Evolutionary conservation across 768 basidiomycete species (phyloP), one percentile per base, ranked within the genome.

Genomic region (Hypholoma sublateritium): DNA sequence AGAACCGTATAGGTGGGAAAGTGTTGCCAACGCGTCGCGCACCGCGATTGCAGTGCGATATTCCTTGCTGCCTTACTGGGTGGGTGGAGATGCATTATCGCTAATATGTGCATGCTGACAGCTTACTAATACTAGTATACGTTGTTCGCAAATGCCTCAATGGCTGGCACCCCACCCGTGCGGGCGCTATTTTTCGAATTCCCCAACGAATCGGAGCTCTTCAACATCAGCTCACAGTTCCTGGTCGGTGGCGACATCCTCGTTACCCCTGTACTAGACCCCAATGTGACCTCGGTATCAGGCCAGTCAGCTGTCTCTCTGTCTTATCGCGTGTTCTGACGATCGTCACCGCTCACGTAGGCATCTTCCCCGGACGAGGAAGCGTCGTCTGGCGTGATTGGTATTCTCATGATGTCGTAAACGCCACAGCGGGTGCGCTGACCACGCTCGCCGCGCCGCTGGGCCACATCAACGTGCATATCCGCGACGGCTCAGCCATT

Each of bases 1-100:
- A 67, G 90, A 92, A 64, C 89, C 89, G 2, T 93, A 87, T 62
- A 76, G 83, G 41, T 93, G 91, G 90, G 87, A 89, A 53, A 87
- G 84, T 51, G 91, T 92, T 13, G 88, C 88, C 1, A 78, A 85
- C 41, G 87, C 90, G 16, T 85, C 87, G 5, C 80, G 87, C 17
- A 86, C 76, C 16, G 89, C 88, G 4, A 90, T 92, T 60, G 73
- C 75, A n/a, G 77, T 82, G 32, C 80, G 90, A 36, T 93, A 93
- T 65, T 72, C 84, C 14, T 65, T 93, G 59, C 70, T 93, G 49
- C 89, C 89, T 0, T 91, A 91, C 72, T 93, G 90, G 90, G 88
- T 86, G 56, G 53, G 84, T 71, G 28, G 24, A 35, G 19, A 46
- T 48, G 22, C 17, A 39, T 17, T 19, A 41, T 53, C n/a, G 44